A percentile compares a stretch with the other conserved stretches of the same genome.
Evolutionary conservation across 495 filamentous ascomycete genomes (phyloP).

Genomic region (Pseudotulostoma volvatum): DNA sequence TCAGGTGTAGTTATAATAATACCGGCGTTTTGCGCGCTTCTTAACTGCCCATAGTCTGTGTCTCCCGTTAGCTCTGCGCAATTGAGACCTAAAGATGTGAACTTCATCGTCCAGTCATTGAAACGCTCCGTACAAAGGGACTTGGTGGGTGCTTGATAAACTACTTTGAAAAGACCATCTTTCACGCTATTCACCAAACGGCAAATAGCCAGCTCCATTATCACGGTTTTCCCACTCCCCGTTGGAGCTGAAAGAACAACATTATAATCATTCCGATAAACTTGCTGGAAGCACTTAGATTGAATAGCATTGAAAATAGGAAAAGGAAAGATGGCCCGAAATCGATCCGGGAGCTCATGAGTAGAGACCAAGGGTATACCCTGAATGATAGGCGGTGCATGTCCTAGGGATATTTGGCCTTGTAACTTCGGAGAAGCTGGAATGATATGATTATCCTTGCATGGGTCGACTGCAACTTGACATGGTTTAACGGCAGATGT

Average conservation of each 20-base stretch:
- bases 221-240: constrained; percentile 82
- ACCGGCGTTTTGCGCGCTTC: constrained; percentile 59
- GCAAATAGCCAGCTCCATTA: constrained; percentile 88
- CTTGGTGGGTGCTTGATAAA: constrained; percentile 92
- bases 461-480: background rate
- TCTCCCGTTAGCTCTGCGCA: constrained; percentile 89
- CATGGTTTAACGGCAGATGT: background rate
- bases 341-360: constrained; percentile 57
- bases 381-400: constrained; percentile 35
- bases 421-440: constrained; percentile 1
- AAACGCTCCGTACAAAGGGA: constrained; percentile 74
- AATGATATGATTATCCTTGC: background rate
- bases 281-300: constrained; percentile 62
- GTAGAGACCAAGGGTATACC: constrained; percentile 63
- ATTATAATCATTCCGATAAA: constrained; percentile 65
- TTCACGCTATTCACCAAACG: constrained; percentile 45
- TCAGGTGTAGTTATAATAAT: constrained; percentile 96
- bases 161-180: constrained; percentile 68
- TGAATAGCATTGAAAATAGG: constrained; percentile 83
- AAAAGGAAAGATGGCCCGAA: constrained; percentile 63
- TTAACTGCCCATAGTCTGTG: constrained; percentile 59
- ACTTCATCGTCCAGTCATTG: constrained; percentile 77
- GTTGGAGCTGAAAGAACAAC: constrained; percentile 82
- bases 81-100: constrained; percentile 51
- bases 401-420: constrained; percentile 9